Base-by-base conservation (phyloP, 306 rosid species). In the Vicia villosa region DNA sequence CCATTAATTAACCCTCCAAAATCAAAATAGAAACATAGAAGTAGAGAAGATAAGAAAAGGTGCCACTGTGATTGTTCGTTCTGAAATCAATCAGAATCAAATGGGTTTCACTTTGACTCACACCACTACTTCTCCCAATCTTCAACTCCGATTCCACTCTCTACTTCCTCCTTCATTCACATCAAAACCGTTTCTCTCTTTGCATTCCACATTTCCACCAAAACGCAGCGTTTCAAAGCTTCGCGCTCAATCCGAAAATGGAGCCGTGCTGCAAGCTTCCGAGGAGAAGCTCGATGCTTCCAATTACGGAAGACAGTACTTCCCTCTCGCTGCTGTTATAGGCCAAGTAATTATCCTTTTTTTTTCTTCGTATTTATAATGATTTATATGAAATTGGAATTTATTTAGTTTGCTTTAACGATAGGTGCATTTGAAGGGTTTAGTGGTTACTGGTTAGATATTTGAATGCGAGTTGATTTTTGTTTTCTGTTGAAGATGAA, bases 281-380 rank as follows among this genome's bases (percentile, higher is more conserved):
- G 57, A 70, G 4, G 89, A 92, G 45, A 80, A 74, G 57, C 50
- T 56, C 6, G 69, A 74, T 6, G 71, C 76, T 4, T 14, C 51
- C 3, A 49, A 22, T 63, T 93, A 82, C 71, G 98, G 98, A 49
- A 79, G 97, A 32, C 91, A 84, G 74, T 93, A 51, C 72, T 93
- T 93, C 42, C 98, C 98, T 28, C 88, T 94, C 28, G 98, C 98
- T 32, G 98, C 98, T 36, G 98, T 94, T 72, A 88, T 94, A 16
- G 98, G 97, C 78, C 98, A 90, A 73, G 98, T 93, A 84, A 86
- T 49, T 4, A 11, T n/a, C 30, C 41, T 64, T 28, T 68, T 19
- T 32, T 12, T 54, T 43, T 43, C 1, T 2, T 14, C n/a, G 1
- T 2, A 4, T 1, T 32, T 32, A 32, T 32, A 6, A 32, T 32